These are phyloP conservation scores for Nakazawaea molendinolei DNA, from an alignment of 805 yeast genomes.

Conservation along the genomic window DNA sequence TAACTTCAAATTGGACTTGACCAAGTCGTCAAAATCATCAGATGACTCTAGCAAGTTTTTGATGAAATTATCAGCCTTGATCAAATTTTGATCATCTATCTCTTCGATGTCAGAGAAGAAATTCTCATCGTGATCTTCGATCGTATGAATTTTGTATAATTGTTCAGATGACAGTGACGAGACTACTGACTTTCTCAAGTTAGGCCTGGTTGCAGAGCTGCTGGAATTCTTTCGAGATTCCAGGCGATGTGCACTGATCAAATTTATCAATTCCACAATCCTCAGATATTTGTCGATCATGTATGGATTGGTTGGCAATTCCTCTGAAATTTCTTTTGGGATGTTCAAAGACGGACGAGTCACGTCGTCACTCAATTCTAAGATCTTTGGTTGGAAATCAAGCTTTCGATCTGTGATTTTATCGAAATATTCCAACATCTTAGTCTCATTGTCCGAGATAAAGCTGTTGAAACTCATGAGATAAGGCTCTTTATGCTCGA, in stretches of 20 bases:
- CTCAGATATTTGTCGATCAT: constrained; percentile 60
- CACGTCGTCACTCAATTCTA: constrained; percentile 50
- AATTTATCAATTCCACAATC: constrained; percentile 48
- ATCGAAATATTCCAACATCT: constrained; percentile 64
- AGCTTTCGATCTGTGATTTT: constrained; percentile 63
- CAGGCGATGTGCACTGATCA: constrained; percentile 26
- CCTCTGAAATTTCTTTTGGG: constrained; percentile 43
- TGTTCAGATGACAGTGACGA: constrained; percentile 13
- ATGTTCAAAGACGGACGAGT: constrained; percentile 53
- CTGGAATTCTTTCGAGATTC: constrained; percentile 16
- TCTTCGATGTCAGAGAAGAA: constrained; percentile 28
- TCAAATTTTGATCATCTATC: constrained; percentile 43
- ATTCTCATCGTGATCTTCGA: constrained; percentile 18
- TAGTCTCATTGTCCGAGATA: constrained; percentile 46
- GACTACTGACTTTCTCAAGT: no score
- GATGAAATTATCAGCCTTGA: constrained; percentile 56
- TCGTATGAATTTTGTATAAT: constrained; percentile 13
- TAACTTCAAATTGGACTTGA: constrained; percentile 34
- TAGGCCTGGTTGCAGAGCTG: constrained; percentile 12
- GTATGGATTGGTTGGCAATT: constrained; percentile 63
- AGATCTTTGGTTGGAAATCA: constrained; percentile 53
- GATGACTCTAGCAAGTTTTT: constrained; percentile 29
- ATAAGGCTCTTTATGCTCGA: constrained; percentile 81
- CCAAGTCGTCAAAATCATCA: constrained; percentile 25
- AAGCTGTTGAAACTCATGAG: constrained; percentile 65